These are phyloP conservation scores for Paralagenidium karlingii DNA, from an alignment of 352 stramenopile species.

Conservation along the genomic window DNA sequence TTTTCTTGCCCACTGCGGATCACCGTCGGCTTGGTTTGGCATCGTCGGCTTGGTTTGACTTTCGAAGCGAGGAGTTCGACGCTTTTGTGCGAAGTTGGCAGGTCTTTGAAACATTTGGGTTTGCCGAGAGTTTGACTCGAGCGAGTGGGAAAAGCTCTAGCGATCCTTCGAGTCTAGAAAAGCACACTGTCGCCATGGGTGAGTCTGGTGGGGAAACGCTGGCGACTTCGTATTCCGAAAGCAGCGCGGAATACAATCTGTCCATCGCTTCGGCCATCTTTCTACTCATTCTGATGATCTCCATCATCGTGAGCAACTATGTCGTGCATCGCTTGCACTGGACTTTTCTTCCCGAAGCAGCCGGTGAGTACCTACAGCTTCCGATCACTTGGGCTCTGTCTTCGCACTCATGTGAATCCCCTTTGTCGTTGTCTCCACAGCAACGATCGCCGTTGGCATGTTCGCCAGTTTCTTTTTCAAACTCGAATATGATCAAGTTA, in stretches of 20 bases:
- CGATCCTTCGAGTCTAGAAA: too few relatives aligned
- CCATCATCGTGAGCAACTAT: slow-evolving; percentile 73
- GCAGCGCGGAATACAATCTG: slow-evolving; percentile 64
- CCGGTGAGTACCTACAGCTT: slow-evolving; percentile 19
- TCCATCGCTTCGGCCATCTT: slow-evolving; percentile 69
- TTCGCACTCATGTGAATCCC: not conserved
- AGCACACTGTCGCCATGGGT: slow-evolving; percentile 9
- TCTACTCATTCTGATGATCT: slow-evolving; percentile 56
- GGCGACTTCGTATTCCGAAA: slow-evolving; percentile 25
- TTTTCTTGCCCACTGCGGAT: too few relatives aligned
- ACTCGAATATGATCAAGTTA: slow-evolving; percentile 55
- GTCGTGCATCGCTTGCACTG: slow-evolving; percentile 59
- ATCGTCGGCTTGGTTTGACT: too few relatives aligned
- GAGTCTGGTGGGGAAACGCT: slow-evolving; percentile 17
- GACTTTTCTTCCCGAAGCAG: slow-evolving; percentile 62
- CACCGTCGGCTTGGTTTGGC: too few relatives aligned
- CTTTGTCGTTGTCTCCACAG: slow-evolving; percentile 3
- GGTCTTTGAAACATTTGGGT: too few relatives aligned
- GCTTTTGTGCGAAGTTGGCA: too few relatives aligned
- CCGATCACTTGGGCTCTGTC: not conserved
- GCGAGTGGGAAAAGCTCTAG: too few relatives aligned
- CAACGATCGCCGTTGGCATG: slow-evolving; percentile 49
- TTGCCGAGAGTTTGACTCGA: too few relatives aligned
- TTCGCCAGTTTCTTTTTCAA: slow-evolving; percentile 39
- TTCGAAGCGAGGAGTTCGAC: too few relatives aligned